A percentile compares a stretch with the other conserved stretches of the same genome.
Evolutionary conservation across 495 filamentous ascomycete species (phyloP).

Genomic region (Aspergillus hancockii): DNA sequence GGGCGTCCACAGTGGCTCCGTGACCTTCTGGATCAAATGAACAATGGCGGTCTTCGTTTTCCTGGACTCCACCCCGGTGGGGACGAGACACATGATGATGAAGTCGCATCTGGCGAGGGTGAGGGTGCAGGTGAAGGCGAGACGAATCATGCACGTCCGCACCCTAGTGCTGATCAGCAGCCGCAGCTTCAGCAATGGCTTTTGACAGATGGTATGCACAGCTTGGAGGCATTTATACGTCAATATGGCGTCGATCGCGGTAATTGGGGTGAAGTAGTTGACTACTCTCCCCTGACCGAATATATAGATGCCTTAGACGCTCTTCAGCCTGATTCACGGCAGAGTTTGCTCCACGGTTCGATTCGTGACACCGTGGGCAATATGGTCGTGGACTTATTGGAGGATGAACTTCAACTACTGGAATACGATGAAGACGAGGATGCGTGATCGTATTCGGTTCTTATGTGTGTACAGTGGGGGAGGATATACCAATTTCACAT

Average conservation of each 20-base stretch:
- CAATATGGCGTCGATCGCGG: conserved; percentile 48
- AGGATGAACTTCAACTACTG: conserved; percentile 41
- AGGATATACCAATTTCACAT: background rate
- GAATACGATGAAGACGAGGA: conserved; percentile 26
- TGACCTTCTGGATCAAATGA: conserved; percentile 41
- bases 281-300: conserved; percentile 38
- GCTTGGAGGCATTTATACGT: conserved; percentile 38
- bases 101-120: conserved; percentile 6
- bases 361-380: conserved; percentile 41
- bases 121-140: conserved; percentile 17
- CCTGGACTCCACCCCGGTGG: conserved; percentile 21
- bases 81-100: conserved; percentile 20
- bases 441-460: conserved; percentile 8
- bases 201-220: conserved; percentile 34
- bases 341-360: conserved; percentile 32
- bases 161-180: conserved; percentile 32
- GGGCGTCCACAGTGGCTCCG: conserved; percentile 44
- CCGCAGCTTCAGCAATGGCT: conserved; percentile 41
- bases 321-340: conserved; percentile 31
- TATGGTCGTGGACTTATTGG: conserved; percentile 43
- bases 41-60: conserved; percentile 33
- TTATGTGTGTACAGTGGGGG: background rate
- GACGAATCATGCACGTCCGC: conserved; percentile 9
- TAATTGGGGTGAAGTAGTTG: conserved; percentile 44
- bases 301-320: conserved; percentile 39